Evolutionary conservation across 148 eudicot species (phyloP).

Genomic region (Diospyros lotus): DNA sequence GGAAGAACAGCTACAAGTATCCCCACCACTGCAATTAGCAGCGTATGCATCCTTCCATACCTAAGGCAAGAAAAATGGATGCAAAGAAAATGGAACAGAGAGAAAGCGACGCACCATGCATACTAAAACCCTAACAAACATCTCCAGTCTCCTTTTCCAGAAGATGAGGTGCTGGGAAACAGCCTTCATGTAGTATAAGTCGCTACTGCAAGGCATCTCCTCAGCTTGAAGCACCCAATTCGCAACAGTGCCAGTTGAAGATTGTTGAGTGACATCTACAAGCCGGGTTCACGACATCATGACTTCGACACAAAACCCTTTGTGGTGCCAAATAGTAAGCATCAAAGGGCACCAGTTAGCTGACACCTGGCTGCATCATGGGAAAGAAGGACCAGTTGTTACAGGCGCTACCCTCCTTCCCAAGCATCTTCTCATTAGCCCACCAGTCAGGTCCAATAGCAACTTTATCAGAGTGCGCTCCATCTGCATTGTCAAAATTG

Average conservation of each 20-base stretch:
- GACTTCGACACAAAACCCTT: neutral
- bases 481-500: slow-evolving; percentile 68
- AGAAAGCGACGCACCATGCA: slow-evolving; percentile 3
- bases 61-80: slow-evolving; percentile 3
- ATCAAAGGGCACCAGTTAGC: slow-evolving; percentile 27
- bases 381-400: slow-evolving; percentile 94
- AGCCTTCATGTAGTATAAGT: slow-evolving; percentile 1
- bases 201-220: slow-evolving; percentile 9
- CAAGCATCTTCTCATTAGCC: slow-evolving; percentile 65
- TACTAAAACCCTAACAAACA: slow-evolving; percentile 13
- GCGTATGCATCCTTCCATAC: slow-evolving; percentile 8
- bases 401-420: slow-evolving; percentile 38
- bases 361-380: slow-evolving; percentile 62
- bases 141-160: neutral
- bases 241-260: neutral
- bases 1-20: neutral
- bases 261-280: neutral
- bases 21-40: slow-evolving; percentile 15
- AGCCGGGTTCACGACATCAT: neutral
- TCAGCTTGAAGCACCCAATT: neutral
- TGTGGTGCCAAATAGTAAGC: neutral
- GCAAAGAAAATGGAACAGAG: neutral
- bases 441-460: slow-evolving; percentile 68
- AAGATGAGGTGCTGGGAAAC: slow-evolving; percentile 7
- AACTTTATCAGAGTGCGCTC: slow-evolving; percentile 39